Evolutionary conservation across 1,284 basidiomycete genomes (phyloP).

Genomic region (Thecaphora thlaspeos): DNA sequence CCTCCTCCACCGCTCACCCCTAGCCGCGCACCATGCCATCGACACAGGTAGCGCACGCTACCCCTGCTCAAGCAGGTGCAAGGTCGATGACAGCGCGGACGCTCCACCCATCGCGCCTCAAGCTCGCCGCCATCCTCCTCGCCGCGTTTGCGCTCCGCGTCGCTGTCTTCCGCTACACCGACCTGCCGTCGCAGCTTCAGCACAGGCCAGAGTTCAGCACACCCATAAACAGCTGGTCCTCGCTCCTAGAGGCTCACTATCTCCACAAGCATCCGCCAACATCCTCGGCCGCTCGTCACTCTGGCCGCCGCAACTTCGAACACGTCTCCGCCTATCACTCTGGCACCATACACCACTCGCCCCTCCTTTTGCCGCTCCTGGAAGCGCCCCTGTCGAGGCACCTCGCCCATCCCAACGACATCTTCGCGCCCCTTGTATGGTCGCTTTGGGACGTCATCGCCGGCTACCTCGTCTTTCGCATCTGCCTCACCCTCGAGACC

Average conservation of each 20-base stretch:
- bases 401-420: conserved; percentile 3
- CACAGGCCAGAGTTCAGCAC: conserved; percentile 72
- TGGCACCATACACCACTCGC: conserved; percentile 66
- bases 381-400: neutral
- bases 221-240: conserved; percentile 72
- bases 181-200: conserved; percentile 54
- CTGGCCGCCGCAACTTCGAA: conserved; percentile 64
- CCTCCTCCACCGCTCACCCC: no score
- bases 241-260: conserved; percentile 60
- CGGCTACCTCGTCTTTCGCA: conserved; percentile 28
- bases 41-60: no score
- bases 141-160: conserved; percentile 48
- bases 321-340: conserved; percentile 53
- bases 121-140: conserved; percentile 10
- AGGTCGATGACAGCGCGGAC: no score
- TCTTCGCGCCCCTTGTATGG: conserved; percentile 61
- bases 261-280: conserved; percentile 17
- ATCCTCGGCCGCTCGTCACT: conserved; percentile 16
- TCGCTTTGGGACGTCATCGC: conserved; percentile 68
- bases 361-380: conserved; percentile 69
- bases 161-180: conserved; percentile 52
- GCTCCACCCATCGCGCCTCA: conserved; percentile 1
- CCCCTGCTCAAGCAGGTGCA: no score
- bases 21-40: no score
- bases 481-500: conserved; percentile 16